These are phyloP conservation scores for Boletellus ananas DNA, from an alignment of 768 basidiomycete genomes.

Conservation along the genomic window DNA sequence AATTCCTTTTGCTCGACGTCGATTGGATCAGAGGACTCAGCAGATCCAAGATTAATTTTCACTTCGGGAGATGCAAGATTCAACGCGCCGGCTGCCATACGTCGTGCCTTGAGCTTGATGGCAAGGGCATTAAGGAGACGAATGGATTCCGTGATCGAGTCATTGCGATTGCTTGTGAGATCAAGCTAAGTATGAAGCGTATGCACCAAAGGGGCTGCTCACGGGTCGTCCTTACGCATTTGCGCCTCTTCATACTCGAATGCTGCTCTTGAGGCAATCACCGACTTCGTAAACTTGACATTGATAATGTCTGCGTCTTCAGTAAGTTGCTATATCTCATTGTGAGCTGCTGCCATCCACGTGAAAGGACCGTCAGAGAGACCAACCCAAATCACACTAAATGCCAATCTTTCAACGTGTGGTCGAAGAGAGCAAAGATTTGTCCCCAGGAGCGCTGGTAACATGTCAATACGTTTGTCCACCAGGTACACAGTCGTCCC, in stretches of 20 bases:
- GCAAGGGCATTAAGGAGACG: constrained; percentile 87
- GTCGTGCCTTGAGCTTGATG: constrained; percentile 72
- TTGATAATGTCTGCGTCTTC: constrained; percentile 86
- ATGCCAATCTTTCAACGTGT: constrained; percentile 90
- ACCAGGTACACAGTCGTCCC: constrained; percentile 98
- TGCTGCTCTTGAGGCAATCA: constrained; percentile 93
- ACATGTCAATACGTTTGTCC: constrained; percentile 98
- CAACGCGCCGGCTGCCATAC: constrained; percentile 95
- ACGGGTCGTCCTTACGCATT: constrained; percentile 89
- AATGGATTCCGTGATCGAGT: constrained; percentile 80
- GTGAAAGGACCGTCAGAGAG: background rate
- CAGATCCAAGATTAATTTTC: constrained; percentile 90
- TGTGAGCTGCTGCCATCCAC: background rate
- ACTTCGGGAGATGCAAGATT: constrained; percentile 98
- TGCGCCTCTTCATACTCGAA: constrained; percentile 98
- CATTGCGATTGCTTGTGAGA: constrained; percentile 57
- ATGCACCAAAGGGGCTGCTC: constrained; percentile 25
- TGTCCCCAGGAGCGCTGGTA: constrained; percentile 88
- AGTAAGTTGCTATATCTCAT: constrained; percentile 68
- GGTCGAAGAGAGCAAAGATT: constrained; percentile 93
- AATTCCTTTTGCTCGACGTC: constrained; percentile 95
- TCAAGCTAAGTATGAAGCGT: background rate
- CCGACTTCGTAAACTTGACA: constrained; percentile 90
- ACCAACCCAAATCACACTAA: constrained; percentile 90
- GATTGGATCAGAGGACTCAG: constrained; percentile 92